Evolutionary conservation across 225 moss, liverwort and hornwort genomes (phyloP).

Genomic region (Polytrichum commune): DNA sequence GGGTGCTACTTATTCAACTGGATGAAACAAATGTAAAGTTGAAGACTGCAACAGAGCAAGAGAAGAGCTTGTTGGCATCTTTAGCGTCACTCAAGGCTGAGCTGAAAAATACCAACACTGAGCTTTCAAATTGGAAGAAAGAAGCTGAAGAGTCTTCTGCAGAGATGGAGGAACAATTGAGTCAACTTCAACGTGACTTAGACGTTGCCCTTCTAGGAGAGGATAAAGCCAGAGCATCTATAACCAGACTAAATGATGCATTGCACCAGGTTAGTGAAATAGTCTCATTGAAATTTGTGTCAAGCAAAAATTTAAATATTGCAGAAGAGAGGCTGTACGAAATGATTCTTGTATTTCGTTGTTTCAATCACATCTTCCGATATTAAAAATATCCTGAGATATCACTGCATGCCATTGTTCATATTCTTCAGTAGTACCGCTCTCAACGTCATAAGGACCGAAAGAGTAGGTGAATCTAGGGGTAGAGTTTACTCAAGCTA

Average conservation of each 20-base stretch:
- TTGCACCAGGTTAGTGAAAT: conserved; percentile 31
- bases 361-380: no score
- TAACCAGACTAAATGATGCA: conserved; percentile 33
- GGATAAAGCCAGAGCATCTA: conserved; percentile 17
- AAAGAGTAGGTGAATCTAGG: no score
- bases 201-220: conserved; percentile 10
- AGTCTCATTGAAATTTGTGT: background rate
- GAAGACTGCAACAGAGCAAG: conserved; percentile 10
- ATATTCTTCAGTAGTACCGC: no score
- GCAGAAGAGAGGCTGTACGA: no score
- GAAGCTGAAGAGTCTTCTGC: conserved; percentile 20
- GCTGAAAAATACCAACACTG: conserved; percentile 18
- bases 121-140: conserved; percentile 16
- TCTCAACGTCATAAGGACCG: no score
- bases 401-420: no score
- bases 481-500: no score
- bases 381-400: no score
- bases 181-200: conserved; percentile 27
- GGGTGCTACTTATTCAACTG: conserved; percentile 26
- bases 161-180: conserved; percentile 24
- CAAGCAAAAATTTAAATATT: no score
- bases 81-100: conserved; percentile 29
- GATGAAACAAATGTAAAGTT: conserved; percentile 26
- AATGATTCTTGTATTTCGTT: no score
- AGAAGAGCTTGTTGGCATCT: conserved; percentile 23